Base-by-base conservation (phyloP, 2,329 filamentous ascomycete genomes). In the Sclerotinia borealis region DNA sequence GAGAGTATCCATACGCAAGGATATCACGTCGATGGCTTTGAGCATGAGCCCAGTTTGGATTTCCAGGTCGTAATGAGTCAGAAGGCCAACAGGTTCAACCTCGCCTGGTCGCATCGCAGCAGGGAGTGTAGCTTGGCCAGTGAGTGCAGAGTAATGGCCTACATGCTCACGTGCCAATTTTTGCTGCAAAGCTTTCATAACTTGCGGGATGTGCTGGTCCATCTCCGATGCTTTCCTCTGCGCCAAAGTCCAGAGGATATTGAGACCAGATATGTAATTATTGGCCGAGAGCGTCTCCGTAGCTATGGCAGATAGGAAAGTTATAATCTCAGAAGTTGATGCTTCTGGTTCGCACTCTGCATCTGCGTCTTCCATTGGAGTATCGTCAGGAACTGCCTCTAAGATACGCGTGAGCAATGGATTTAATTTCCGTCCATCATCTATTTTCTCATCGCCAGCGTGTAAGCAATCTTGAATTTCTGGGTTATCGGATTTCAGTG, bases 161-260 rank as follows among this genome's bases (percentile, higher is more conserved):
- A 99, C 89, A 76, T 99, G 95, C 68, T 99, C 95, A 70, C 95
- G 89, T 0, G 93, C 93, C 69, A 99, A 84, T 77, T 97, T 97
- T 56, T 86, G 85, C 70, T 96, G 93, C 69, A 99, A 83, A 0
- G 91, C 92, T 76, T 96, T 97, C 89, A 99, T 96, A 49, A 99
- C 81, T 34, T 89, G 86, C 3, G 84, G 80, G 61, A 98, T 92
- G 72, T 99, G 95, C 65, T 91, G 84, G 75, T 99, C 95, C 66
- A 99, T 91, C 67, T 95, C 88, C 17, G 89, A 86, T 1, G 93
- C 91, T 72, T 91, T 93, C 65, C 91, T 88, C 70, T 91, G 86
- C 6, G 92, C 92, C 25, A 99, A 79, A 19, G 92, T 95, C 93
- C 93, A 98, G 19, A 99, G 79, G 29, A 96, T 89, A 74, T 96